Base-by-base conservation (phyloP, 768 basidiomycete genomes). In the Pleurotus salmoneostramineus region DNA sequence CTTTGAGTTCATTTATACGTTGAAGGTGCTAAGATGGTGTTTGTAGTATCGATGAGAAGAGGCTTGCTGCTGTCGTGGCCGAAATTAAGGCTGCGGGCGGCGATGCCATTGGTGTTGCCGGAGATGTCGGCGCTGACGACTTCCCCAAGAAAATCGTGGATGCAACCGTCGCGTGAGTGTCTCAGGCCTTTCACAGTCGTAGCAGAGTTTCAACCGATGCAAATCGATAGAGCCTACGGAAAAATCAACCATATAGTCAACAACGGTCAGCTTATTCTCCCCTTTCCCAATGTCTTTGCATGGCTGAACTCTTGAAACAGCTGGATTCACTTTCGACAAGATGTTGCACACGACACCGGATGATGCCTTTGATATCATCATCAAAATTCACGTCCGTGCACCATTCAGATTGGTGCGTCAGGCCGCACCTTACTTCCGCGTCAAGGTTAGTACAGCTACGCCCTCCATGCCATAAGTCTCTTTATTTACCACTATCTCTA, bases 281-380 rank as follows among this genome's bases (percentile, higher is more conserved):
- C n/a, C 31, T 8, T 42, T 45, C 10, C 21, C 27, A 15, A 34
- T 6, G 14, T 5, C 15, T 15, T 15, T 8, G 40, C 32, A 12
- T 35, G 21, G 34, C 32, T 61, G 17, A 60, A 49, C 2, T 27
- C 21, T 32, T 14, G 6, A 3, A 14, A 51, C 60, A 84, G 86
- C 87, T 48, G 87, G 85, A 49, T 91, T 91, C 74, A 90, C 89
- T 5, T 90, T 81, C 64, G 89, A 92, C 79, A 88, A 87, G 71
- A 94, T 94, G 92, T 75, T 93, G 40, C 91, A 92, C 72, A 91
- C 89, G 4, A 91, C 87, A 59, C 85, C 88, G 2, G 92, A 94
- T 71, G 89, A 92, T 45, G 81, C 84, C 1, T 94, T 83, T 68
- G 87, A 91, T 60, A 78, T 93, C 63, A 93, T 93, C 65, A 76